Percentiles rank a stretch among this genome's conserved stretches.
Evolutionary conservation across 441 rosid genomes (phyloP).

Genomic region (Manihot esculenta): DNA sequence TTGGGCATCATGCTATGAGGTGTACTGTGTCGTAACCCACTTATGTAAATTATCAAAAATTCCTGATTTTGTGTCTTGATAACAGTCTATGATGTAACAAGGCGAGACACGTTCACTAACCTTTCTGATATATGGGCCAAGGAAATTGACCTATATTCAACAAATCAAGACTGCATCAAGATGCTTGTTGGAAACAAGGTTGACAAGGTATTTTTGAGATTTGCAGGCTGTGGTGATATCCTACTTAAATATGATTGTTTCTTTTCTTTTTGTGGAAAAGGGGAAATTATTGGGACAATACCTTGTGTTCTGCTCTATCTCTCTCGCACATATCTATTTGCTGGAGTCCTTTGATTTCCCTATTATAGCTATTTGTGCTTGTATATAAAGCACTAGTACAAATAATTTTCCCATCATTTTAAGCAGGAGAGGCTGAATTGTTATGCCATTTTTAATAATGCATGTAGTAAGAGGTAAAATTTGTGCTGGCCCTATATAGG

Average conservation of each 20-base stretch:
- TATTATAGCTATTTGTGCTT: not conserved
- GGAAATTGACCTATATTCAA: slow-evolving; percentile 46
- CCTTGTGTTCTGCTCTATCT: not conserved
- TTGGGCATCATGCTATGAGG: not conserved
- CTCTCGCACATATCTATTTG: not conserved
- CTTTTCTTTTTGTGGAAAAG: not conserved
- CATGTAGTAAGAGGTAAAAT: not conserved
- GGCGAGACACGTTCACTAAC: slow-evolving; percentile 46
- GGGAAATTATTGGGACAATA: not conserved
- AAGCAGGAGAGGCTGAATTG: not conserved
- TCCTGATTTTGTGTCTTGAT: not conserved
- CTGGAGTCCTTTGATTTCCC: not conserved
- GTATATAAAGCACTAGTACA: not conserved
- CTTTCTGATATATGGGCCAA: slow-evolving; percentile 49
- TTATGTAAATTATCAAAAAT: not conserved
- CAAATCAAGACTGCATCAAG: slow-evolving; percentile 50
- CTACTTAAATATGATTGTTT: not conserved
- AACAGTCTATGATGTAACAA: slow-evolving; percentile 40
- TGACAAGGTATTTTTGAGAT: slow-evolving; percentile 32
- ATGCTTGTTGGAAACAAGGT: slow-evolving; percentile 56
- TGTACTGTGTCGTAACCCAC: not conserved
- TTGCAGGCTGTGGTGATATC: not conserved
- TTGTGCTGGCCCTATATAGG: not conserved
- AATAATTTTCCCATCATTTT: not conserved
- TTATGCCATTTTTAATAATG: not conserved